Percentiles rank a stretch among this genome's conserved stretches.
These are phyloP conservation scores for Chalciporus chontae DNA, from an alignment of 768 basidiomycete genomes.

Conservation along the genomic window DNA sequence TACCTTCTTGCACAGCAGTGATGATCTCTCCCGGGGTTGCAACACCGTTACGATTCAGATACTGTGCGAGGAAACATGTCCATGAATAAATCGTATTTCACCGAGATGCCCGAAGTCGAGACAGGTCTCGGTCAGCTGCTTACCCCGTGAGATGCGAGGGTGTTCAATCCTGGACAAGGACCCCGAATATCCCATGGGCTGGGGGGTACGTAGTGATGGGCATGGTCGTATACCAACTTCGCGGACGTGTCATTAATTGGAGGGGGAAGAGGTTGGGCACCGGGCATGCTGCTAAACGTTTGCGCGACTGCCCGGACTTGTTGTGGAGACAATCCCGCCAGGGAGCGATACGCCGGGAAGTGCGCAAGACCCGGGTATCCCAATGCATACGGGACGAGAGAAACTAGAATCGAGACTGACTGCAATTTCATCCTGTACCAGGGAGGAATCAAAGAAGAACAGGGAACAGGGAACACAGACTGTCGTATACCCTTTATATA, in stretches of 20 bases:
- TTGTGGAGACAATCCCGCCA: not conserved
- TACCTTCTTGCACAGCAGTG: slow-evolving; percentile 22
- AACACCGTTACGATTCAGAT: slow-evolving; percentile 18
- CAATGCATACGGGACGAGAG: not conserved
- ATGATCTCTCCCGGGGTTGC: slow-evolving; percentile 23
- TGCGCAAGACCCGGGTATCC: not conserved
- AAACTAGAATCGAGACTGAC: not conserved
- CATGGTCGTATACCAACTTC: not conserved
- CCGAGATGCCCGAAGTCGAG: not conserved
- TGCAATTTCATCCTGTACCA: not conserved
- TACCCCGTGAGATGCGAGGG: slow-evolving; percentile 27
- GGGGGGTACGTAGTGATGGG: not conserved
- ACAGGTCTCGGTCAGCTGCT: not conserved
- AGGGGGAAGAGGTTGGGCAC: not conserved
- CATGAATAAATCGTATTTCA: not conserved
- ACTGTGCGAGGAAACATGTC: slow-evolving; percentile 4
- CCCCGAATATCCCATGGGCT: slow-evolving; percentile 13
- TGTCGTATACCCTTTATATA: too few relatives aligned
- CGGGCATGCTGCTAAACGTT: not conserved
- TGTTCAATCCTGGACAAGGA: slow-evolving; percentile 25
- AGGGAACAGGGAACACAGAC: too few relatives aligned
- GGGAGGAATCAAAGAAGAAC: too few relatives aligned
- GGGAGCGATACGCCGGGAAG: not conserved
- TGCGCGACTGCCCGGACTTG: not conserved
- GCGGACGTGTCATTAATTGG: not conserved